Evolutionary conservation across 805 yeast species (phyloP).

Genomic region (Henningerozyma blattae): DNA sequence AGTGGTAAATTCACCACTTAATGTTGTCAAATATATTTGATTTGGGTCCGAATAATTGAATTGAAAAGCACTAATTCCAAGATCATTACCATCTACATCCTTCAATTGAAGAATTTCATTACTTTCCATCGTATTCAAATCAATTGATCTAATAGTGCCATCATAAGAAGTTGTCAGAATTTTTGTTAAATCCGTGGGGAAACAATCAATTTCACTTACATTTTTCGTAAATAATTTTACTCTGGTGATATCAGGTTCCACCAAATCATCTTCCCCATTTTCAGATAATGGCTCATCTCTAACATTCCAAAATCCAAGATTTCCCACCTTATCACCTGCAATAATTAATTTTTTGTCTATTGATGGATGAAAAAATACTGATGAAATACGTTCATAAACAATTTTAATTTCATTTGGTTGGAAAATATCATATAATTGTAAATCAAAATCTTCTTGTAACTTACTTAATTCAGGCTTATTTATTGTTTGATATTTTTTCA

Average conservation of each 20-base stretch:
- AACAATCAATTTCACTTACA: constrained; percentile 50
- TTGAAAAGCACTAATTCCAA: constrained; percentile 69
- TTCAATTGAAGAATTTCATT: constrained; percentile 47
- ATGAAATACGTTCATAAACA: constrained; percentile 56
- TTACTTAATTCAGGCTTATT: constrained; percentile 30
- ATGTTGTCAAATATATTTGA: constrained; percentile 58
- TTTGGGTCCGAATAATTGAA: constrained; percentile 39
- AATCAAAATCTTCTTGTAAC: constrained; percentile 41
- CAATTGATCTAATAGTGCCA: constrained; percentile 69
- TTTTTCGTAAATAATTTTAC: constrained; percentile 69
- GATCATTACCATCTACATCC: constrained; percentile 39
- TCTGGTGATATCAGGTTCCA: constrained; percentile 41
- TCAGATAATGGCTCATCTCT: constrained; percentile 19
- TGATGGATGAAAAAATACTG: constrained; percentile 69
- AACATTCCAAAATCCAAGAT: constrained; percentile 81
- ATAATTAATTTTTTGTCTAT: constrained; percentile 46
- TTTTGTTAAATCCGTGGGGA: constrained; percentile 36
- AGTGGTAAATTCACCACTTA: constrained; percentile 68
- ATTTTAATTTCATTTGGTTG: constrained; percentile 64
- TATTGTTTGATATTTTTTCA: constrained; percentile 26
- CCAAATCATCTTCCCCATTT: constrained; percentile 27
- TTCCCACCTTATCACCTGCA: constrained; percentile 87
- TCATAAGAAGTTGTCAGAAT: constrained; percentile 73
- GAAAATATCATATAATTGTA: constrained; percentile 41
- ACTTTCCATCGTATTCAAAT: constrained; percentile 48